These are phyloP conservation scores for Niveomyces coronatus DNA, from an alignment of 2,329 filamentous ascomycete genomes.

Conservation along the genomic window DNA sequence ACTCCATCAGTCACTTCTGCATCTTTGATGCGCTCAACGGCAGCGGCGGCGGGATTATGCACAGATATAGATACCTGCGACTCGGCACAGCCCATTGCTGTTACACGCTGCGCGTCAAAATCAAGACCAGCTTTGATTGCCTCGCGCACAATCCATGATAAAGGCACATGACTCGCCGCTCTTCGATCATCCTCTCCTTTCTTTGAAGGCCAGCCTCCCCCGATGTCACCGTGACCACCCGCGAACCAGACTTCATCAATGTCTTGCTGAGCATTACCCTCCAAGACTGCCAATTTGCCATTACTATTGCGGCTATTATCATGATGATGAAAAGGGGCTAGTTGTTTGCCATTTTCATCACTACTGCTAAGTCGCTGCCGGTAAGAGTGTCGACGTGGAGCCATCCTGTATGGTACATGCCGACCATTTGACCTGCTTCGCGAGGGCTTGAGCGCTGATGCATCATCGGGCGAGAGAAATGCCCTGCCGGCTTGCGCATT, in stretches of 20 bases:
- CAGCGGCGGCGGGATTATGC: background rate
- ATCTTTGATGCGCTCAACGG: too few species aligned
- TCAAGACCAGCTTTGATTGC: slow-evolving; percentile 53
- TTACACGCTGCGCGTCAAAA: slow-evolving; percentile 60
- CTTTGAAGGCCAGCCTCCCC: slow-evolving; percentile 73
- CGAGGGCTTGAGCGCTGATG: slow-evolving; percentile 5
- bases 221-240: slow-evolving; percentile 69
- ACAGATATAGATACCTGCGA: slow-evolving; percentile 1
- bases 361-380: slow-evolving; percentile 1
- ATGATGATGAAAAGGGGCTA: too few species aligned
- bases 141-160: slow-evolving; percentile 59
- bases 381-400: slow-evolving; percentile 18
- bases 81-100: slow-evolving; percentile 52
- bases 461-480: slow-evolving; percentile 1
- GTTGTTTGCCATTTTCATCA: background rate
- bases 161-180: slow-evolving; percentile 55
- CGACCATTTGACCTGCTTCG: slow-evolving; percentile 10
- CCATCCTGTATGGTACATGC: slow-evolving; percentile 32
- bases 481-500: background rate
- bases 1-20: too few species aligned
- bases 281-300: too few species aligned
- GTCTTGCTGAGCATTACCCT: slow-evolving; percentile 30
- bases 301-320: too few species aligned
- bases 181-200: slow-evolving; percentile 42
- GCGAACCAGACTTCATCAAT: slow-evolving; percentile 76